A percentile compares a stretch with the other conserved stretches of the same genome.
Conservation (phyloP, 352 stramenopile genomes). For the Phytophthora cactorum region DNA sequence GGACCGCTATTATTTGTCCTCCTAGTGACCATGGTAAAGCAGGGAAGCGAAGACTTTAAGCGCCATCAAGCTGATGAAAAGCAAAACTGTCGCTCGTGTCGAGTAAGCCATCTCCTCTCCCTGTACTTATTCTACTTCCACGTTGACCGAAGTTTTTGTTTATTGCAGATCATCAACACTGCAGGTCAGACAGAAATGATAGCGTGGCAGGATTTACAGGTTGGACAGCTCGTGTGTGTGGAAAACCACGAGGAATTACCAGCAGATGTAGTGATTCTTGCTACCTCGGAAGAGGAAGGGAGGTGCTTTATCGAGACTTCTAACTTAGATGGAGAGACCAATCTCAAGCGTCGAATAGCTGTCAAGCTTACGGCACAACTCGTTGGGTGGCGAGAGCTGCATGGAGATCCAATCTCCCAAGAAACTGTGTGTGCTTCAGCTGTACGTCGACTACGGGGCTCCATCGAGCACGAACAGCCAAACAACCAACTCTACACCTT, state of each 20-base stretch:
- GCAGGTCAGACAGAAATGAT: constrained; percentile 50
- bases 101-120: constrained; percentile 27
- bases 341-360: constrained; percentile 80
- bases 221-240: constrained; percentile 82
- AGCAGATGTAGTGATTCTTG: constrained; percentile 90
- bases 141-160: not conserved
- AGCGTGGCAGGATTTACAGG: constrained; percentile 75
- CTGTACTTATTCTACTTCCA: not conserved
- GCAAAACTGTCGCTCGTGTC: constrained; percentile 63
- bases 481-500: constrained; percentile 87
- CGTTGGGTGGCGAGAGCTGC: constrained; percentile 41
- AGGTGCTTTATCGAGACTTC: constrained; percentile 88
- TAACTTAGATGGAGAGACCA: constrained; percentile 90
- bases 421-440: constrained; percentile 35
- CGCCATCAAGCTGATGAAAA: constrained; percentile 71
- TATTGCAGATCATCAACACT: constrained; percentile 53
- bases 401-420: constrained; percentile 40
- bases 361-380: constrained; percentile 48
- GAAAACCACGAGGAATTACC: constrained; percentile 87
- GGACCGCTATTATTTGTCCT: constrained; percentile 76
- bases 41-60: constrained; percentile 73
- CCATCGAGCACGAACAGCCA: constrained; percentile 75
- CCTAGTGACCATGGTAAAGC: constrained; percentile 79
- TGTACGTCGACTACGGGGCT: constrained; percentile 41
- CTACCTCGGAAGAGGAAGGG: constrained; percentile 71